Evolutionary conservation across 805 yeast genomes (phyloP).

Genomic region (Kluyveromyces nonfermentans): DNA sequence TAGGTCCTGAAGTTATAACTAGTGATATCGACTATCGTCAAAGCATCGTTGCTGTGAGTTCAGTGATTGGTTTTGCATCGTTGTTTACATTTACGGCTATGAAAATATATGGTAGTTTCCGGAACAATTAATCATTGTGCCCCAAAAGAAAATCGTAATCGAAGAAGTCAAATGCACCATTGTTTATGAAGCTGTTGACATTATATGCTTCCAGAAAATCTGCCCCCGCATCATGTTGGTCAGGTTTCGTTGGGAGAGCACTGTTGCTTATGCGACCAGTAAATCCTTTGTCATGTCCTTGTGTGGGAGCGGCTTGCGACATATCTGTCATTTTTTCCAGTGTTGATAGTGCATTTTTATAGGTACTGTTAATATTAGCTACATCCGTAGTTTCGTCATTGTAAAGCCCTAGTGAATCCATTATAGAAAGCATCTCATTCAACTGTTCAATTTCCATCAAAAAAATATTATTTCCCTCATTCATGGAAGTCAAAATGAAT

Average conservation of each 20-base stretch:
- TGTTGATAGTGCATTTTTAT: neutral
- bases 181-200: constrained; percentile 7
- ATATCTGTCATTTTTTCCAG: constrained; percentile 14
- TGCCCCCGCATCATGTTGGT: neutral
- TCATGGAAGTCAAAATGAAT: constrained; percentile 13
- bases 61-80: constrained; percentile 60
- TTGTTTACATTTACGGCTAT: constrained; percentile 57
- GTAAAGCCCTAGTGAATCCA: neutral
- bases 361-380: neutral
- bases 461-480: constrained; percentile 13
- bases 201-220: neutral
- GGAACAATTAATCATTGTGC: constrained; percentile 2
- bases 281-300: neutral
- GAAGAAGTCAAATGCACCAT: constrained; percentile 24
- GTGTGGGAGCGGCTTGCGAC: constrained; percentile 10
- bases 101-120: constrained; percentile 26
- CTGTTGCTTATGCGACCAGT: neutral
- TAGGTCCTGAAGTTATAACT: constrained; percentile 53
- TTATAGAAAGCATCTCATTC: constrained; percentile 3
- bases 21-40: constrained; percentile 41
- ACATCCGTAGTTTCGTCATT: neutral
- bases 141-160: constrained; percentile 25
- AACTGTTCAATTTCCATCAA: constrained; percentile 9
- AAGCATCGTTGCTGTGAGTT: constrained; percentile 50
- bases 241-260: constrained; percentile 5